Evolutionary conservation across 352 stramenopile genomes (phyloP).

Genomic region (Pythium chondricola): DNA sequence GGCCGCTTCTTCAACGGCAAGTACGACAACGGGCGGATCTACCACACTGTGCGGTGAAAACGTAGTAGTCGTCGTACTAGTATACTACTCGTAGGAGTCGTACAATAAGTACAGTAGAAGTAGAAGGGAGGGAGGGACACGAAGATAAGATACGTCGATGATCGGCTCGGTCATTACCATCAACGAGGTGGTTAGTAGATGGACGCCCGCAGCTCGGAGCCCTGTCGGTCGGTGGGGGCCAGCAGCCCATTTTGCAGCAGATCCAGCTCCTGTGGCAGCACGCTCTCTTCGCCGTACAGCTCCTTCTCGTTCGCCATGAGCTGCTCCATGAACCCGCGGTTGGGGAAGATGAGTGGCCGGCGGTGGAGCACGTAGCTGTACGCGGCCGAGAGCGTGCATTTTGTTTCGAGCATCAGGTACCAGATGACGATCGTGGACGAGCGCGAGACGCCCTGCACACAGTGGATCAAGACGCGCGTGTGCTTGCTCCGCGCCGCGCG

Average conservation of each 20-base stretch:
- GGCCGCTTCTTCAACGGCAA: constrained; percentile 78
- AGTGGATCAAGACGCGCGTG: constrained; percentile 70
- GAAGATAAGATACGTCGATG: no score
- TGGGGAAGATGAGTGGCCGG: constrained; percentile 73
- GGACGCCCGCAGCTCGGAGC: constrained; percentile 45
- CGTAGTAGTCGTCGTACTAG: no score
- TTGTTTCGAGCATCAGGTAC: constrained; percentile 73
- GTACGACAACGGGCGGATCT: constrained; percentile 79
- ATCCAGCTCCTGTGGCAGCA: constrained; percentile 57
- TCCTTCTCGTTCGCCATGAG: constrained; percentile 58
- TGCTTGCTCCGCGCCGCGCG: constrained; percentile 19
- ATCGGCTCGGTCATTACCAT: not conserved
- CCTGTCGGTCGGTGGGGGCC: constrained; percentile 45
- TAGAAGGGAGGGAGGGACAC: constrained; percentile 1
- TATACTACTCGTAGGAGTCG: no score
- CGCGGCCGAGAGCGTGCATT: constrained; percentile 64
- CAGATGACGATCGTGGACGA: constrained; percentile 74
- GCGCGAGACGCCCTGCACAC: constrained; percentile 72
- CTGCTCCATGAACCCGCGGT: constrained; percentile 74
- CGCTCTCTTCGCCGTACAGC: constrained; percentile 65
- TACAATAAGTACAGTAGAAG: no score
- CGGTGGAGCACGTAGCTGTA: constrained; percentile 78
- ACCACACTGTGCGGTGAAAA: constrained; percentile 61
- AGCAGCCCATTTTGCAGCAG: constrained; percentile 61
- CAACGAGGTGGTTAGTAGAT: constrained; percentile 27